Conservation (phyloP, 495 filamentous ascomycete species). For the Penicillium crystallinum region DNA sequence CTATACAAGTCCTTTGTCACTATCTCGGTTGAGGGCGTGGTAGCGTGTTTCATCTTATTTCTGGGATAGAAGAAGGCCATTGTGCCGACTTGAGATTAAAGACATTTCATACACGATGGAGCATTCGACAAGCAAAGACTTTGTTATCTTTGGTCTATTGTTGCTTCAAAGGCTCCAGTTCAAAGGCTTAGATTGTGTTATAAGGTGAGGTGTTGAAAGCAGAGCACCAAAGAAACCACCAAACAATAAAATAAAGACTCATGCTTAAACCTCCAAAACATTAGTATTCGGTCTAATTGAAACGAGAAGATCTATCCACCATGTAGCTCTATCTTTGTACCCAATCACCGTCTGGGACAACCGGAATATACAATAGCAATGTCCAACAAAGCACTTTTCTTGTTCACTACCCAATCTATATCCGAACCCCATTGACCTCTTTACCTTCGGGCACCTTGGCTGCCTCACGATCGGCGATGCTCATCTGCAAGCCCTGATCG, state of each 20-base stretch:
- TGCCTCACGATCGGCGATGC: slow-evolving; percentile 35
- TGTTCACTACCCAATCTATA: slow-evolving; percentile 5
- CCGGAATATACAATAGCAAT: slow-evolving; percentile 7
- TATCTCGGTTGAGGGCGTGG: not conserved
- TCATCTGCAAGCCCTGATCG: slow-evolving; percentile 40
- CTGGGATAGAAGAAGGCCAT: not conserved
- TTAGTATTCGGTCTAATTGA: slow-evolving; percentile 11
- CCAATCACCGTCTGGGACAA: not conserved
- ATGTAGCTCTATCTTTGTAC: slow-evolving; percentile 12
- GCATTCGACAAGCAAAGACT: not conserved
- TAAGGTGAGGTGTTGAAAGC: no score
- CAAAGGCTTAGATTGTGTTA: not conserved
- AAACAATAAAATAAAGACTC: not conserved
- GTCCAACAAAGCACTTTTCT: slow-evolving; percentile 10
- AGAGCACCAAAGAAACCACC: not conserved
- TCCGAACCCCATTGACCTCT: slow-evolving; percentile 31
- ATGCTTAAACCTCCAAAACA: not conserved
- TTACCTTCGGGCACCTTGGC: slow-evolving; percentile 34
- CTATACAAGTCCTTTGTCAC: slow-evolving; percentile 1
- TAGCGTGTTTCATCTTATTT: not conserved
- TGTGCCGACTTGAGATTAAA: not conserved
- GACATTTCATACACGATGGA: not conserved
- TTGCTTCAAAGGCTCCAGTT: not conserved
- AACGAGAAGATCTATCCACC: not conserved
- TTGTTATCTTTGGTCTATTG: slow-evolving; percentile 2